A percentile compares a stretch with the other conserved stretches of the same genome.
Evolutionary conservation across 768 basidiomycete genomes (phyloP).

Genomic region (Boletellus emodensis): DNA sequence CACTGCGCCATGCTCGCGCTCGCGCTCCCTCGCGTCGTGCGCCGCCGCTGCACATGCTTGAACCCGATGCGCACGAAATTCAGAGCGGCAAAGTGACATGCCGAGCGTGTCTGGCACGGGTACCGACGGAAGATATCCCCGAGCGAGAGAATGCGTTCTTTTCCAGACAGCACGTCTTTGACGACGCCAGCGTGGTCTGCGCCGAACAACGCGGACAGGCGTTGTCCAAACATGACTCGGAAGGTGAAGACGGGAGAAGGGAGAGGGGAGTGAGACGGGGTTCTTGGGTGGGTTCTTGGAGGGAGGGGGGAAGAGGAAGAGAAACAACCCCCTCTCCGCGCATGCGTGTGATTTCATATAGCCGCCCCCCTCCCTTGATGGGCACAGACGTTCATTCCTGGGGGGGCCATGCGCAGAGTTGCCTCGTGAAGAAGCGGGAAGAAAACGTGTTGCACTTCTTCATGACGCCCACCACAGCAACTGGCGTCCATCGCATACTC

Average conservation of each 20-base stretch:
- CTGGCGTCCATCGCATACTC: constrained; percentile 1
- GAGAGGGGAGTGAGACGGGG: too few relatives aligned
- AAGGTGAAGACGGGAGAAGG: not conserved
- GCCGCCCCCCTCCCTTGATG: constrained; percentile 4
- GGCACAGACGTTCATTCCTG: not conserved
- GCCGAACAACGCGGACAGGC: constrained; percentile 11
- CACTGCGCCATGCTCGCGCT: constrained; percentile 5
- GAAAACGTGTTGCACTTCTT: constrained; percentile 4
- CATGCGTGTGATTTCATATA: constrained; percentile 12
- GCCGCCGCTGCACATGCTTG: constrained; percentile 11
- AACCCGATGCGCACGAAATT: constrained; percentile 57
- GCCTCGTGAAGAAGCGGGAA: constrained; percentile 13
- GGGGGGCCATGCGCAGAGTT: not conserved
- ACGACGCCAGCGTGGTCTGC: constrained; percentile 6
- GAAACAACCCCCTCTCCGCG: not conserved
- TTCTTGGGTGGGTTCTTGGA: not conserved
- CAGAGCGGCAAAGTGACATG: constrained; percentile 60
- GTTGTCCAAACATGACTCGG: constrained; percentile 13
- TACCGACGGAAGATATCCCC: constrained; percentile 45
- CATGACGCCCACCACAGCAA: constrained; percentile 10
- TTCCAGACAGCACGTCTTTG: constrained; percentile 27
- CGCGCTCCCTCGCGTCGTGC: not conserved
- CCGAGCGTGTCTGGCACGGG: constrained; percentile 33
- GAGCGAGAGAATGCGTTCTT: constrained; percentile 42
- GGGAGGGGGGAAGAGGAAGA: not conserved